Base-by-base conservation (phyloP, 345 rosid genomes). In the Lagerstroemia speciosa region DNA sequence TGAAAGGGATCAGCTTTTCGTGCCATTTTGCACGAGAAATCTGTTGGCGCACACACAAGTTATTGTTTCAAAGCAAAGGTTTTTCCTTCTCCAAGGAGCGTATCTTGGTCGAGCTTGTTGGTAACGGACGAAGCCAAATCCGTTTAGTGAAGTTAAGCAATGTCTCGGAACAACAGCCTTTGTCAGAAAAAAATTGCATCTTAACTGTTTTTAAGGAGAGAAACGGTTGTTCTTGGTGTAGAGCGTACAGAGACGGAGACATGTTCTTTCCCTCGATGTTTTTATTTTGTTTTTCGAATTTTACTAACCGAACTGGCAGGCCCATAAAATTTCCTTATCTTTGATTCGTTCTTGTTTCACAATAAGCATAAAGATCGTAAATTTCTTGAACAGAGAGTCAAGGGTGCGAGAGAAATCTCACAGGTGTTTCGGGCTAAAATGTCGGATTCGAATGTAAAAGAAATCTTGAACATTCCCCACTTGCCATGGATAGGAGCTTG, bases 401-500 rank as follows among this genome's bases (percentile, higher is more conserved):
- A 8, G 15, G 55, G 22, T 52, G 57, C 22, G n/a, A n/a, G n/a
- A n/a, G n/a, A n/a, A n/a, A n/a, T n/a, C n/a, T n/a, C n/a, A n/a
- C n/a, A n/a, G n/a, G n/a, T n/a, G n/a, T n/a, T n/a, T n/a, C n/a
- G n/a, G n/a, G n/a, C n/a, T n/a, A n/a, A n/a, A n/a, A n/a, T n/a
- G n/a, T n/a, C n/a, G n/a, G n/a, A n/a, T n/a, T n/a, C n/a, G n/a
- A n/a, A n/a, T n/a, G n/a, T n/a, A n/a, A n/a, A n/a, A n/a, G n/a
- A n/a, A n/a, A n/a, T n/a, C n/a, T n/a, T n/a, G n/a, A n/a, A n/a
- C 57, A 5, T 52, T 52, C 57, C 1, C 57, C 9, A 5, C 19
- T 27, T 20, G 22, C 27, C 24, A 52, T 20, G 97, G 98, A 36
- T 91, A 96, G 96, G 98, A 93, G 78, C 84, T n/a, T n/a, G n/a